These are phyloP conservation scores for Citrus medica DNA, from an alignment of 345 rosid species.

Conservation along the genomic window DNA sequence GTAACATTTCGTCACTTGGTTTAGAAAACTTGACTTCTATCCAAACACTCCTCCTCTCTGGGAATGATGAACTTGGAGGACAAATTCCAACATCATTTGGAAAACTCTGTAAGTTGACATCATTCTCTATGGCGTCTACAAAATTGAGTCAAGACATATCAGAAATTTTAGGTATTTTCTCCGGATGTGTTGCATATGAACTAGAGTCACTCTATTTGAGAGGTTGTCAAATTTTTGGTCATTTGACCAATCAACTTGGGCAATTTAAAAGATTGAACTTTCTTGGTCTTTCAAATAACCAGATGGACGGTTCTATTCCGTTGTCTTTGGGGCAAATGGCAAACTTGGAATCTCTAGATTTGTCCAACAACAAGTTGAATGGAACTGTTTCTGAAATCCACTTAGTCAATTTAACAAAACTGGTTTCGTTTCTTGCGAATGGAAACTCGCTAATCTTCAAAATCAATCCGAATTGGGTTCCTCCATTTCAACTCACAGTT, in stretches of 20 bases:
- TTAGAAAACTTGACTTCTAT: constrained; percentile 23
- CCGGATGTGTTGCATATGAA: neutral
- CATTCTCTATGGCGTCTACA: neutral
- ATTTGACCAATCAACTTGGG: neutral
- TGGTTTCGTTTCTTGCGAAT: constrained; percentile 8
- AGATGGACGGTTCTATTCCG: neutral
- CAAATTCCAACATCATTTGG: neutral
- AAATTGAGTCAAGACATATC: neutral
- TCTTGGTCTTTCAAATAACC: neutral
- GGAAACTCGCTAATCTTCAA: constrained; percentile 21
- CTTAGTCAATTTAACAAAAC: constrained; percentile 8
- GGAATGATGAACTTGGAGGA: neutral
- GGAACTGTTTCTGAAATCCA: no score
- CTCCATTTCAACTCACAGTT: constrained; percentile 21
- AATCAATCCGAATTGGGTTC: constrained; percentile 24
- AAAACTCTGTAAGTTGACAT: constrained; percentile 8
- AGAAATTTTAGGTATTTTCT: neutral
- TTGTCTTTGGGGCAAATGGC: neutral
- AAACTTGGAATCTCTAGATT: neutral
- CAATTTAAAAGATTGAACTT: neutral
- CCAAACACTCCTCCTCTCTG: neutral
- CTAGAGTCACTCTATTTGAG: neutral
- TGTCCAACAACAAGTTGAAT: neutral
- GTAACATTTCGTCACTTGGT: neutral
- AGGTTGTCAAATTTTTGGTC: neutral